A percentile compares a stretch with the other conserved stretches of the same genome.
These are phyloP conservation scores for Cercophora newfieldiana DNA, from an alignment of 495 filamentous ascomycete genomes.

Conservation along the genomic window DNA sequence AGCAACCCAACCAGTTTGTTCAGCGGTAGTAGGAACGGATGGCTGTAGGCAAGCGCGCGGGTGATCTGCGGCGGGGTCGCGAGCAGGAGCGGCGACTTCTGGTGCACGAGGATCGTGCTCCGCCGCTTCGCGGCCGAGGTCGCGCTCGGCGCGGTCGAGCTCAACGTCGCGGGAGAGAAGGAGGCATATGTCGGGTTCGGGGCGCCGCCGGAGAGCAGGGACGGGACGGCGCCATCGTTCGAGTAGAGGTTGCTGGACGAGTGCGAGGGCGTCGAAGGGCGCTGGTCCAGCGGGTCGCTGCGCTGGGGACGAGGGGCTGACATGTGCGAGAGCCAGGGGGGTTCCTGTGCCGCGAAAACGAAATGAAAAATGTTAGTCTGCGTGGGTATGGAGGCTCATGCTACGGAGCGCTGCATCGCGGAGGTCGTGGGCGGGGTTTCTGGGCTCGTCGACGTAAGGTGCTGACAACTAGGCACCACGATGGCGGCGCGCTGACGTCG, in stretches of 20 bases:
- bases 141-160: constrained; percentile 49
- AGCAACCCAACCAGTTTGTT: constrained; percentile 81
- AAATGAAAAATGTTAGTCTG: constrained; percentile 24
- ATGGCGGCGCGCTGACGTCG: background rate
- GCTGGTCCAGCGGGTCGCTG: constrained; percentile 36
- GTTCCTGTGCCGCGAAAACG: constrained; percentile 37
- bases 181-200: constrained; percentile 36
- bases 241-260: constrained; percentile 25
- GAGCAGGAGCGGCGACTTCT: constrained; percentile 89
- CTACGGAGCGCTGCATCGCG: background rate
- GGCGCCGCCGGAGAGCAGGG: constrained; percentile 24
- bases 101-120: constrained; percentile 90
- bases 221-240: constrained; percentile 29
- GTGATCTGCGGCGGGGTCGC: constrained; percentile 94
- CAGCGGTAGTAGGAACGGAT: constrained; percentile 84
- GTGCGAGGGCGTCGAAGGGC: constrained; percentile 27
- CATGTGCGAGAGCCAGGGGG: constrained; percentile 54
- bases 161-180: constrained; percentile 82
- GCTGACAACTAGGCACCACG: background rate
- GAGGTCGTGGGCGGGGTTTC: background rate
- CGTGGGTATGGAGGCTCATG: constrained; percentile 6
- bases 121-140: constrained; percentile 72
- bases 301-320: constrained; percentile 42
- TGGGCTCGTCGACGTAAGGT: background rate
- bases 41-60: constrained; percentile 86